These are phyloP conservation scores for Mycotypha africana DNA, from an alignment of 371 early-diverging fungal genomes.

Conservation along the genomic window DNA sequence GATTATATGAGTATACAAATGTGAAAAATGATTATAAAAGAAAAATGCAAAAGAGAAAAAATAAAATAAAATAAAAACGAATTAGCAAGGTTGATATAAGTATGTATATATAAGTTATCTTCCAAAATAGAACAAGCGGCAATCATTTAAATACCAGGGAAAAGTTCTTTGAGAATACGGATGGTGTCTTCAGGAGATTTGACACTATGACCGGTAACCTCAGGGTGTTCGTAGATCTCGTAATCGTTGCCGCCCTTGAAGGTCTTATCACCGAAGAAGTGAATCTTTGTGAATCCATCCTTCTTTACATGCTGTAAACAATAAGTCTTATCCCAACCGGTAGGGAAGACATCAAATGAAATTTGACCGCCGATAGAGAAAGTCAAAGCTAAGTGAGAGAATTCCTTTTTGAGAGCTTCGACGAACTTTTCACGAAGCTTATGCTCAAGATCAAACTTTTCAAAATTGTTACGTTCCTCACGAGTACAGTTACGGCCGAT, in stretches of 20 bases:
- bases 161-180: slow-evolving; percentile 78
- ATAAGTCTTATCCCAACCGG: slow-evolving; percentile 99
- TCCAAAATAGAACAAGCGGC: no score
- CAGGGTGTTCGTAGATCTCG: slow-evolving; percentile 92
- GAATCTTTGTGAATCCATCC: slow-evolving; percentile 88
- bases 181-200: slow-evolving; percentile 90
- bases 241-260: slow-evolving; percentile 99
- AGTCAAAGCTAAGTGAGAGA: slow-evolving; percentile 85
- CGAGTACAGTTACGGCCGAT: slow-evolving; percentile 97
- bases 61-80: no score
- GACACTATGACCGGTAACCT: slow-evolving; percentile 89
- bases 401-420: slow-evolving; percentile 76
- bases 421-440: slow-evolving; percentile 86
- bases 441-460: slow-evolving; percentile 86
- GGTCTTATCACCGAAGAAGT: slow-evolving; percentile 99
- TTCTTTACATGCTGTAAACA: slow-evolving; percentile 90
- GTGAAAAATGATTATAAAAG: no score
- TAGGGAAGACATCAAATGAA: slow-evolving; percentile 99
- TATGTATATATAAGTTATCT: no score
- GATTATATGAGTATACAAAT: no score
- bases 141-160: no score
- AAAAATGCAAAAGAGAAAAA: no score
- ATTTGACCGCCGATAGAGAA: slow-evolving; percentile 99
- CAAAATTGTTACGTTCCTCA: slow-evolving; percentile 93
- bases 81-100: no score